Evolutionary conservation across 108 stramenopile species (phyloP).

Genomic region (Poteriospumella lacustris): DNA sequence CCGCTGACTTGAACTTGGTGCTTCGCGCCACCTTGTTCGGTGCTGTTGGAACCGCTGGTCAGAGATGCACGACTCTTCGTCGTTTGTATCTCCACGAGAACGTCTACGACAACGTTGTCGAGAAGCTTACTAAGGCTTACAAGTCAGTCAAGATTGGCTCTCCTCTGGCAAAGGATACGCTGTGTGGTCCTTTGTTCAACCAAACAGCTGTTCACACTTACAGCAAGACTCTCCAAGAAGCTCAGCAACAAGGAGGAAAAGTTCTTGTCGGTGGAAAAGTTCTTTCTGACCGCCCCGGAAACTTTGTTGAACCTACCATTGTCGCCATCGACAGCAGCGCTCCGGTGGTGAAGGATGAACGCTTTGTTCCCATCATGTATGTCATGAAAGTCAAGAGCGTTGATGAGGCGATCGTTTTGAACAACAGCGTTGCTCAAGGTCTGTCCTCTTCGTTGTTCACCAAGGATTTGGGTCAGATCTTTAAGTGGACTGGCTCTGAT

Average conservation of each 20-base stretch:
- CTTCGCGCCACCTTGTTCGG: slow-evolving; percentile 43
- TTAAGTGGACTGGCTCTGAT: slow-evolving; percentile 41
- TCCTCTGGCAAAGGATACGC: slow-evolving; percentile 39
- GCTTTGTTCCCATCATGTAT: slow-evolving; percentile 45
- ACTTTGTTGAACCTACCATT: slow-evolving; percentile 45
- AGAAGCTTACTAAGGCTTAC: slow-evolving; percentile 33
- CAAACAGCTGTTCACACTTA: slow-evolving; percentile 27
- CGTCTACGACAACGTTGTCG: slow-evolving; percentile 44
- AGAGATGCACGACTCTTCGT: slow-evolving; percentile 50
- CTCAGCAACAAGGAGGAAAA: slow-evolving; percentile 38
- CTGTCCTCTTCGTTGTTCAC: slow-evolving; percentile 44
- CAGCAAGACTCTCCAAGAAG: slow-evolving; percentile 6
- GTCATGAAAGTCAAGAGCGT: slow-evolving; percentile 35
- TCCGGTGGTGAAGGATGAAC: slow-evolving; percentile 42
- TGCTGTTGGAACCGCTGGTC: slow-evolving; percentile 50
- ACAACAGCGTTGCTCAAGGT: slow-evolving; percentile 43
- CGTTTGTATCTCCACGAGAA: slow-evolving; percentile 43
- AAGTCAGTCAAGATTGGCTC: slow-evolving; percentile 32
- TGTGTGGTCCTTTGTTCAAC: slow-evolving; percentile 41
- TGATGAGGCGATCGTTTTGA: slow-evolving; percentile 38
- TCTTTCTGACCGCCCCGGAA: slow-evolving; percentile 14
- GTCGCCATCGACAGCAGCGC: slow-evolving; percentile 30
- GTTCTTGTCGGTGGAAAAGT: slow-evolving; percentile 18
- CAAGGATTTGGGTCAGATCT: slow-evolving; percentile 36
- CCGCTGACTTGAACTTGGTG: slow-evolving; percentile 41